Evolutionary conservation across 202 grass and related monocot species (phyloP).

Genomic region (Cymbopogon flexuosus): DNA sequence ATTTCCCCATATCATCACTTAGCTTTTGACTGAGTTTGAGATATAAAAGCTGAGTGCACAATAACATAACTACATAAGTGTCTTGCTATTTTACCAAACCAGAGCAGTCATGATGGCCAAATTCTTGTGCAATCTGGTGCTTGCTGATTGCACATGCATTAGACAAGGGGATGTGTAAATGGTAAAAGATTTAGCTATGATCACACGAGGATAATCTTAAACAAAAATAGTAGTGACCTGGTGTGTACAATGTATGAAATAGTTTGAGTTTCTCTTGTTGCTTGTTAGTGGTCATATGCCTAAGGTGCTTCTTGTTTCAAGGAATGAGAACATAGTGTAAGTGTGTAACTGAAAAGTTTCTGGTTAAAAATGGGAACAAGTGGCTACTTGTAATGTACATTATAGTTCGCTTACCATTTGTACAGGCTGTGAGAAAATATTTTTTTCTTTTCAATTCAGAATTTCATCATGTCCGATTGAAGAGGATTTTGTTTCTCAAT

Average conservation of each 20-base stretch:
- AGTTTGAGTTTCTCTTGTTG: neutral
- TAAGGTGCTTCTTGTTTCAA: neutral
- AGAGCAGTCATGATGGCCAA: neutral
- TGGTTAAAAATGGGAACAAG: neutral
- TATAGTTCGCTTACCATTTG: neutral
- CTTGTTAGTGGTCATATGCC: neutral
- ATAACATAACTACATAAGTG: neutral
- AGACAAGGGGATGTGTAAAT: neutral
- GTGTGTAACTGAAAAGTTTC: neutral
- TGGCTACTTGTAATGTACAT: neutral
- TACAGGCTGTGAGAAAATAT: neutral
- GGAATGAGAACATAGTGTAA: neutral
- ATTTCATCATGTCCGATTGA: neutral
- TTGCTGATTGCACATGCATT: neutral
- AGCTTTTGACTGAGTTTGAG: neutral
- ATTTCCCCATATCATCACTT: neutral
- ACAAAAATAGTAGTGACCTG: neutral
- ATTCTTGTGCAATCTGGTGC: neutral
- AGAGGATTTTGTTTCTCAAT: neutral
- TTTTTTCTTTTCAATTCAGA: neutral
- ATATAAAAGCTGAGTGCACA: neutral
- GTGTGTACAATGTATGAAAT: neutral
- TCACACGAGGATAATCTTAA: neutral
- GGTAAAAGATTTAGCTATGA: constrained; percentile 1
- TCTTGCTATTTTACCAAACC: neutral